Conservation (phyloP, 495 filamentous ascomycete species). For the Xylaria curta region DNA sequence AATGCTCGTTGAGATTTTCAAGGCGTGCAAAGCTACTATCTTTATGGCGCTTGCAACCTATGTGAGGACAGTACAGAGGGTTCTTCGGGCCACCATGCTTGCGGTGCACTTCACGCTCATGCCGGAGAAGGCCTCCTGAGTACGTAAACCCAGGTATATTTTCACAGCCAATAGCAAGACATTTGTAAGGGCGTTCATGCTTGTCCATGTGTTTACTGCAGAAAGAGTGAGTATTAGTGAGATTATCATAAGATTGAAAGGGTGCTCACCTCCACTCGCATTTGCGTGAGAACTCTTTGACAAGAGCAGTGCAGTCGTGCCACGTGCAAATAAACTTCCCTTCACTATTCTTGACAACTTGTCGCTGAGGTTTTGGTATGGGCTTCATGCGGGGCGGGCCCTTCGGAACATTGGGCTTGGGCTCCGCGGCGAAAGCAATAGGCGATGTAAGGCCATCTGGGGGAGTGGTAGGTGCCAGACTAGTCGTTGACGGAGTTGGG, state of each 20-base stretch:
- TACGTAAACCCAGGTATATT: conserved; percentile 95
- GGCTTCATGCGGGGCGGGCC: conserved; percentile 48
- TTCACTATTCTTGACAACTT: conserved; percentile 63
- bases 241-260: background rate
- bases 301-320: conserved; percentile 60
- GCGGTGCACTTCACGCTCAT: conserved; percentile 90
- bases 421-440: background rate
- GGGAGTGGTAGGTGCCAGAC: conserved; percentile 25
- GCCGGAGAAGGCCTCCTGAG: conserved; percentile 82
- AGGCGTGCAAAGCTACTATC: conserved; percentile 82
- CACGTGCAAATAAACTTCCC: conserved; percentile 74
- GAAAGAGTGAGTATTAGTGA: conserved; percentile 7
- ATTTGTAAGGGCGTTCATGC: conserved; percentile 90
- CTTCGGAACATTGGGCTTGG: conserved; percentile 10
- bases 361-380: conserved; percentile 56
- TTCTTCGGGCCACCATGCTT: conserved; percentile 84
- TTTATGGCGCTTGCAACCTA: conserved; percentile 79
- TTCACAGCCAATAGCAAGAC: conserved; percentile 74
- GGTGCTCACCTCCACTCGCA: conserved; percentile 89
- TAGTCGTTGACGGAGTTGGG: conserved; percentile 23
- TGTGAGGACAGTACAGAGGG: conserved; percentile 75
- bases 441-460: conserved; percentile 19
- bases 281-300: conserved; percentile 73
- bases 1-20: conserved; percentile 89
- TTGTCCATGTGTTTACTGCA: conserved; percentile 95